A percentile compares a stretch with the other conserved stretches of the same genome.
Evolutionary conservation across 1,284 basidiomycete species (phyloP).

Genomic region (Kalmanozyma brasiliensis): DNA sequence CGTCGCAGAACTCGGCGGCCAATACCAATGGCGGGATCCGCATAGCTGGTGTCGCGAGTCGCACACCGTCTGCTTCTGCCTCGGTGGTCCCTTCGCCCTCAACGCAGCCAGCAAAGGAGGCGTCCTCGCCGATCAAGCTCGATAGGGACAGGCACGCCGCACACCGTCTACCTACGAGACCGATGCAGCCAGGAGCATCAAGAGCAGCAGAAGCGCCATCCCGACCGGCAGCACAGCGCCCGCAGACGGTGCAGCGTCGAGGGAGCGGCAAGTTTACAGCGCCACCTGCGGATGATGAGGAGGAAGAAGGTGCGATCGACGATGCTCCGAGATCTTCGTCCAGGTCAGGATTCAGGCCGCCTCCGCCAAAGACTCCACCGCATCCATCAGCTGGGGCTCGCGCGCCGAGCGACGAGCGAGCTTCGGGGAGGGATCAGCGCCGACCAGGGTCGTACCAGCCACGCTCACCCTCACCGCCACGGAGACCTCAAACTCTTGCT

Average conservation of each 20-base stretch:
- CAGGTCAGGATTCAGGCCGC: constrained; percentile 4
- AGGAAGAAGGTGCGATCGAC: constrained; percentile 47
- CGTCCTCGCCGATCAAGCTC: constrained; percentile 13
- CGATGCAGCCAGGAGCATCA: neutral
- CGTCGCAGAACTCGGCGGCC: constrained; percentile 4
- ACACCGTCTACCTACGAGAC: constrained; percentile 1
- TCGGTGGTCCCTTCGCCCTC: constrained; percentile 4
- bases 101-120: neutral
- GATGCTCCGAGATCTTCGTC: constrained; percentile 6
- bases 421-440: constrained; percentile 1
- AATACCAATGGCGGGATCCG: constrained; percentile 20
- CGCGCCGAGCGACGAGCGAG: neutral
- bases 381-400: constrained; percentile 12
- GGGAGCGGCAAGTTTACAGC: constrained; percentile 5
- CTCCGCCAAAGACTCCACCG: constrained; percentile 30
- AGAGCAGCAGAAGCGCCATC: neutral
- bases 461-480: constrained; percentile 17
- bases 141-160: constrained; percentile 8
- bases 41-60: constrained; percentile 35
- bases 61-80: constrained; percentile 4
- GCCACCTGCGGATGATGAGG: constrained; percentile 28
- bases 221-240: neutral
- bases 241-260: neutral
- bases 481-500: neutral
- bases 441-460: constrained; percentile 16